Base-by-base conservation (phyloP, 768 basidiomycete genomes). In the Paxillus ammoniavirescens region DNA sequence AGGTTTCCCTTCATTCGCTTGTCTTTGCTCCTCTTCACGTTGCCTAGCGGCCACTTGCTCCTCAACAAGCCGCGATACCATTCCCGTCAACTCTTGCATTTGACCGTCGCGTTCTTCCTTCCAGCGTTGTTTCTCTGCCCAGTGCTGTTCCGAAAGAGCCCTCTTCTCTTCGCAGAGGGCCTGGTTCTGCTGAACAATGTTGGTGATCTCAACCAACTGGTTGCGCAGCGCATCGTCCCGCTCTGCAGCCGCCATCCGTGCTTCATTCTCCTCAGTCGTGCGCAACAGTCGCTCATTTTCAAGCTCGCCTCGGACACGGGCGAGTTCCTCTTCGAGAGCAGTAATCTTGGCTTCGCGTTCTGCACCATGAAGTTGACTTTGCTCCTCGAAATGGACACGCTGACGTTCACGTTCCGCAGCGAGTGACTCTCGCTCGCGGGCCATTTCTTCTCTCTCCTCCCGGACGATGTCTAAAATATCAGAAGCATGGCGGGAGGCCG, bases 151-250 rank as follows among this genome's bases (percentile, higher is more conserved):
- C 72, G 78, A 76, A 15, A 80, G 52, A 12, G 77, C 75, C 53
- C 76, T 84, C 73, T 91, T 88, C 59, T 76, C 72, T 30, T 82
- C 79, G 35, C 79, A 77, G 46, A 79, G 75, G 33, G 83, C 79
- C 2, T 80, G 75, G 52, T 89, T 86, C 53, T 86, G 83, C 52
- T 87, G 82, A 13, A 92, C 74, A 49, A 90, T 65, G 56, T 86
- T 85, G 1, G 90, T 86, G 57, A 93, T 81, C 54, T 92, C 89
- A 5, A 66, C 72, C 13, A 93, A 68, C 58, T 91, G 89, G 37
- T 67, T 73, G 33, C 82, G 76, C 41, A 89, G 66, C 8, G 71
- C 76, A 13, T 86, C 83, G 56, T 86, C 82, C 6, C 83, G 79
- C 52, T 89, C 87, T 37, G 73, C 63, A 33, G 75, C 72, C 45